Base-by-base conservation (phyloP, 768 basidiomycete genomes). In the Pilatotrama ljubarskyi region DNA sequence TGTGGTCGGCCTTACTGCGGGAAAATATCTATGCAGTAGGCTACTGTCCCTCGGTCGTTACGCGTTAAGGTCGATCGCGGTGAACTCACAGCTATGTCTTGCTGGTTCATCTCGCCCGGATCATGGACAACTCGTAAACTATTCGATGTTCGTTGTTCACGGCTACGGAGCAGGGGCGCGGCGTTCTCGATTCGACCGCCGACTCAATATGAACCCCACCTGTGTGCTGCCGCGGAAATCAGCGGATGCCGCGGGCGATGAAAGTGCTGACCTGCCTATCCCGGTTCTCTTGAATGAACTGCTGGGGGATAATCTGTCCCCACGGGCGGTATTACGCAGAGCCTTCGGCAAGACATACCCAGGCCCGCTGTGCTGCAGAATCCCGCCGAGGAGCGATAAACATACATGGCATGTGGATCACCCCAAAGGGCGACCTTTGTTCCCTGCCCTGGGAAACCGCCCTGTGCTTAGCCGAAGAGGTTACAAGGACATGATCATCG, bases 191-290 rank as follows among this genome's bases (percentile, higher is more conserved):
- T 32, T 32, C 29, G 29, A 32, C 29, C 29, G 29, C 29, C 44
- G 50, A 37, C 20, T 15, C 7, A 22, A 15, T 51, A n/a, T 13
- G 22, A 32, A 32, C 5, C 11, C 10, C 35, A 18, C 40, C n/a
- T 15, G 14, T 29, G 13, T 48, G 26, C 52, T 29, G 41, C 59
- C 55, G 55, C 50, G 55, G 61, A 53, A 57, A 22, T 25, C 2
- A 36, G 20, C 20, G 29, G 18, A 43, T 9, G 32, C 40, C 55
- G 50, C 51, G 55, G 55, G 25, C 22, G 55, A 25, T 22, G 51
- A 57, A 51, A 37, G 25, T 35, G 7, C 32, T 4, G 15, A 50
- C 38, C 32, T 58, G 44, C 61, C 61, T 58, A 49, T 58, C 46
- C 24, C 47, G 48, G 61, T 7, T 37, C 9, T 25, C 61, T 58